These are phyloP conservation scores for Trichoderma reesei DNA, from an alignment of 495 filamentous ascomycete species.

Conservation along the genomic window DNA sequence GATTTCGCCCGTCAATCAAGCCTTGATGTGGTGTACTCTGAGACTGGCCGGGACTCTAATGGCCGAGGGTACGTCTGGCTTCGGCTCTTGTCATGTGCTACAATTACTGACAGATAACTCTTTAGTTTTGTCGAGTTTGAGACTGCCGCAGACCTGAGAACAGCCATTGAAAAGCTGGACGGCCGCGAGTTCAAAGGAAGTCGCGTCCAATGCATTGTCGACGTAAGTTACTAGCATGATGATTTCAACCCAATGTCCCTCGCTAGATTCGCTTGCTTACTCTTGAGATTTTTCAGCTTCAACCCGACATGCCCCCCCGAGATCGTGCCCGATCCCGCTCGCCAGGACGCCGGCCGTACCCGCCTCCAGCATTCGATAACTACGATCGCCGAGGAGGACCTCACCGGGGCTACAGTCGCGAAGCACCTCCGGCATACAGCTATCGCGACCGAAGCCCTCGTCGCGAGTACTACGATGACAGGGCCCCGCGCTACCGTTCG, in stretches of 20 bases:
- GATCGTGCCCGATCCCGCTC: constrained; percentile 70
- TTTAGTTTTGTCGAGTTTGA: constrained; percentile 95
- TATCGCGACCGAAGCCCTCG: constrained; percentile 80
- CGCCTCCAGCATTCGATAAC: constrained; percentile 50
- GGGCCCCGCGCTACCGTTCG: constrained; percentile 59
- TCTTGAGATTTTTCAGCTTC: constrained; percentile 27
- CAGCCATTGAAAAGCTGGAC: constrained; percentile 88
- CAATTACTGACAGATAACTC: constrained; percentile 17
- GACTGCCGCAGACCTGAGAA: constrained; percentile 77
- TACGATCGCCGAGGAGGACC: constrained; percentile 71
- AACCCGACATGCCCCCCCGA: constrained; percentile 55
- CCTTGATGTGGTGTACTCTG: constrained; percentile 95
- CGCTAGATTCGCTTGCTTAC: constrained; percentile 8
- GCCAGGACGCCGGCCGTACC: constrained; percentile 50
- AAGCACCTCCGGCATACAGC: constrained; percentile 49
- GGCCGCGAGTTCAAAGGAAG: constrained; percentile 81
- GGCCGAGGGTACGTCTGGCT: constrained; percentile 70
- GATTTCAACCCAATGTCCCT: neutral
- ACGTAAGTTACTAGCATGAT: constrained; percentile 49
- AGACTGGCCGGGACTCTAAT: constrained; percentile 86
- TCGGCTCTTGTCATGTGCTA: neutral
- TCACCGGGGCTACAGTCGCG: constrained; percentile 61
- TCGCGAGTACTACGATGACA: constrained; percentile 77
- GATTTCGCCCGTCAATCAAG: constrained; percentile 96
- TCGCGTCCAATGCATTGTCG: constrained; percentile 70